These are phyloP conservation scores for Macrocybe gigantea DNA, from an alignment of 768 basidiomycete genomes.

Conservation along the genomic window DNA sequence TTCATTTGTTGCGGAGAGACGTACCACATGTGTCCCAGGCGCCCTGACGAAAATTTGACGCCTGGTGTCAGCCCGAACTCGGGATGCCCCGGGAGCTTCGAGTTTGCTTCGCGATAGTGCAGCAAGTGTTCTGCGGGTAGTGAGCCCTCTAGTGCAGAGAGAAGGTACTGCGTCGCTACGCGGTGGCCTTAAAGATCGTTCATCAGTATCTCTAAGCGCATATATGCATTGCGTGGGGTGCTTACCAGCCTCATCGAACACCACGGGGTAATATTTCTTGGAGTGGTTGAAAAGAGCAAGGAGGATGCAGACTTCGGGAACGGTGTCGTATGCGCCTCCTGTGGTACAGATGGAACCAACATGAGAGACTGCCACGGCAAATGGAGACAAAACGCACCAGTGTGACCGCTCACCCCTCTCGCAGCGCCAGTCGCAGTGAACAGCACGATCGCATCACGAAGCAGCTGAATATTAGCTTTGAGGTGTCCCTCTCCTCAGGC, in stretches of 20 bases:
- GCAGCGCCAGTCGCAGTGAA: slow-evolving; percentile 87
- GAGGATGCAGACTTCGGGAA: slow-evolving; percentile 80
- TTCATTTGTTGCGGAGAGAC: slow-evolving; percentile 8
- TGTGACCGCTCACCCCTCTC: slow-evolving; percentile 83
- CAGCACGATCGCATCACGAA: slow-evolving; percentile 80
- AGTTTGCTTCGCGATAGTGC: slow-evolving; percentile 81
- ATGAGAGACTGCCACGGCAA: not conserved
- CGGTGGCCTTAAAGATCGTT: slow-evolving; percentile 57
- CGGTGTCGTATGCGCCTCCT: slow-evolving; percentile 71
- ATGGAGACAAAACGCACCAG: slow-evolving; percentile 35
- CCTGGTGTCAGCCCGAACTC: slow-evolving; percentile 90
- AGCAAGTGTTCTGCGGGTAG: slow-evolving; percentile 72
- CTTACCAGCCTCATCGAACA: slow-evolving; percentile 81
- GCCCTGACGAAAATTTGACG: slow-evolving; percentile 90
- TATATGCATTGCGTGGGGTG: slow-evolving; percentile 1
- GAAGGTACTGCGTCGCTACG: slow-evolving; percentile 85
- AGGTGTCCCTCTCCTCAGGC: slow-evolving; percentile 55
- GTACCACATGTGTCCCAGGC: slow-evolving; percentile 85
- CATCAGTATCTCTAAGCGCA: slow-evolving; percentile 3
- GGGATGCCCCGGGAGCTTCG: slow-evolving; percentile 84
- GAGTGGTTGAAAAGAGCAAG: slow-evolving; percentile 65
- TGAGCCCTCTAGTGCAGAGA: slow-evolving; percentile 70
- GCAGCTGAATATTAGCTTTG: slow-evolving; percentile 66
- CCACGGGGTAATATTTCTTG: slow-evolving; percentile 58
- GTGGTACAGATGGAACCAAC: slow-evolving; percentile 1